phyloP scores from a whole-genome alignment of 164 flowering plant species.

The Vitis rupestris region DNA sequence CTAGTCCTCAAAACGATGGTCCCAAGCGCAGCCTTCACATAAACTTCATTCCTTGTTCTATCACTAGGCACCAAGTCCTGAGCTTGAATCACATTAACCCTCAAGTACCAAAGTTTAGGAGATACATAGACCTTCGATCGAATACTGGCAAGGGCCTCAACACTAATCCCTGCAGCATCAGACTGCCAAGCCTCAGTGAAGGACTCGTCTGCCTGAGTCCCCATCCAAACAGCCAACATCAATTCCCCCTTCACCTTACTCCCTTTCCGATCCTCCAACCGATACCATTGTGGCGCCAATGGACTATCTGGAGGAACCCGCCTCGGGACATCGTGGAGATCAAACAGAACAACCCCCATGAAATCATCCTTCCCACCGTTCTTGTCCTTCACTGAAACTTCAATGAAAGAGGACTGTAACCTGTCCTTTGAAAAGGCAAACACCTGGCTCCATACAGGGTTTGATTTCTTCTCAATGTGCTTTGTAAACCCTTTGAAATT shows the following conservation, averaged over 20 bases:
- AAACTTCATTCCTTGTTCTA: slow-evolving; percentile 31
- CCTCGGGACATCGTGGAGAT: slow-evolving; percentile 45
- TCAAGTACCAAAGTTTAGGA: slow-evolving; percentile 57
- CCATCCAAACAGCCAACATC: slow-evolving; percentile 72
- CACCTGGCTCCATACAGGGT: slow-evolving; percentile 41
- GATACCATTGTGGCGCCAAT: slow-evolving; percentile 58
- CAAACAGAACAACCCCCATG: slow-evolving; percentile 40
- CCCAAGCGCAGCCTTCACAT: slow-evolving; percentile 38
- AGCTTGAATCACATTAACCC: slow-evolving; percentile 58
- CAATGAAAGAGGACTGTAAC: slow-evolving; percentile 24
- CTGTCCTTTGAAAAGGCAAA: slow-evolving; percentile 32
- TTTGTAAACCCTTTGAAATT: slow-evolving; percentile 26
- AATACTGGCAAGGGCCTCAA: slow-evolving; percentile 31
- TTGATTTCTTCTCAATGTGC: slow-evolving; percentile 16
- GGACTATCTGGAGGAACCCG: slow-evolving; percentile 69
- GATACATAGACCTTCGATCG: slow-evolving; percentile 58
- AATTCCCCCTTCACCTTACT: slow-evolving; percentile 40
- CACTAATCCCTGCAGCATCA: slow-evolving; percentile 23
- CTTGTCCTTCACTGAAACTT: slow-evolving; percentile 31
- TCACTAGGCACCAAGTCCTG: slow-evolving; percentile 44
- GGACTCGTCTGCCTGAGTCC: slow-evolving; percentile 66
- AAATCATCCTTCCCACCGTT: slow-evolving; percentile 26
- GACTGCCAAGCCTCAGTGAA: slow-evolving; percentile 40
- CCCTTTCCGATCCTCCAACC: slow-evolving; percentile 42
- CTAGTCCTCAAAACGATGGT: slow-evolving; percentile 32